Base-by-base conservation (phyloP, 2,329 filamentous ascomycete species). In the Lasiodiplodia sp. region DNA sequence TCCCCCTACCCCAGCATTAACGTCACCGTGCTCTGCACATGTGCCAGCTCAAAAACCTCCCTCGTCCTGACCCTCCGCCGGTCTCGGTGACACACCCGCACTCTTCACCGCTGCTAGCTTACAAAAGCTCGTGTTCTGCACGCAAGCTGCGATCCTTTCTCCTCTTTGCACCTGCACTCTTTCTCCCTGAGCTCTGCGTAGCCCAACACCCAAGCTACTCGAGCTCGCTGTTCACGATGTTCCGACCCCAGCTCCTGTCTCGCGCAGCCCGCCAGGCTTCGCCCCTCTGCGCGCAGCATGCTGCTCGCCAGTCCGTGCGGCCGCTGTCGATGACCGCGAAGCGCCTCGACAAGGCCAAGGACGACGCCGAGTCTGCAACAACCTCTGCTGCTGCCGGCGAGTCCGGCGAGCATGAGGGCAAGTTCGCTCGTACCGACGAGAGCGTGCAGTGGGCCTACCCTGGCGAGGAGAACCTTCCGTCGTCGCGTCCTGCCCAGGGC, bases 391-490 rank as follows among this genome's bases (percentile, higher is more conserved):
- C 78, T 68, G 78, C 79, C 25, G 79, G 78, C 40, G 76, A 79
- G 71, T 80, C 78, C 52, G 82, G 82, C 57, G 78, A 80, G 60
- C 84, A 87, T 69, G 87, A 89, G 76, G 92, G 92, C 66, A 85
- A 88, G 70, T 92, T 91, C 78, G 92, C 93, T 18, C 90, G 92
- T 75, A 97, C 93, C 11, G 92, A 96, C 75, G 87, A 93, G 62
- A 88, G 85, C 67, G 91, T 97, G 70, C 87, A 89, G 49, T 89
- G 96, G 71, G 89, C 93, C 78, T 93, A 96, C 77, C 93, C 93
- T 0, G 87, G 88, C 47, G 91, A 93, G 75, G 82, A 87, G 68
- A 87, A 94, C 70, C 86, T 96, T 72, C 93, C 93, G 11, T 85
- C 87, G 52, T 91, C 89, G 68, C 83, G 85, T 68, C 90, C 92